Conservation (phyloP, 257 asterid species). For the Ehretia macrophylla region DNA sequence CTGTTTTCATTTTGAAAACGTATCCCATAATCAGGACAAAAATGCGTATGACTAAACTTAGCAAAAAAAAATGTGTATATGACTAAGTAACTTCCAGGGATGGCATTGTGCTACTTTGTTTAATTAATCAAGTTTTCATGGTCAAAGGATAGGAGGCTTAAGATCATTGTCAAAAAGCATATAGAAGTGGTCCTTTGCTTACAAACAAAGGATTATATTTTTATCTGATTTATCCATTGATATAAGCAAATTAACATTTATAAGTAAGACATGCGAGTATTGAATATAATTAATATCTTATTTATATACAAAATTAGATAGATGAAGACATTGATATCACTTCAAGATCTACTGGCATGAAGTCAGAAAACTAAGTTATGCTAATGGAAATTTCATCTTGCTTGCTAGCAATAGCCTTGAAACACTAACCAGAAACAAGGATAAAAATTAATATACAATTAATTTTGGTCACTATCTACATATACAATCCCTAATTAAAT, state of each 20-base stretch:
- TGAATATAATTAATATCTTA: not conserved
- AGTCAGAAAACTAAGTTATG: not conserved
- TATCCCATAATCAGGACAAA: not conserved
- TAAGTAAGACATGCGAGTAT: not conserved
- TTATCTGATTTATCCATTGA: no score
- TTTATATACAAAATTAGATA: not conserved
- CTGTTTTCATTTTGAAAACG: conserved; percentile 2
- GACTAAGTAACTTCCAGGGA: no score
- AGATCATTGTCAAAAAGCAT: no score
- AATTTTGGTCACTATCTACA: conserved; percentile 14
- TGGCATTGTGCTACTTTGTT: no score
- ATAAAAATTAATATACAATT: conserved; percentile 5
- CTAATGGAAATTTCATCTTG: not conserved
- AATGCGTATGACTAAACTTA: no score
- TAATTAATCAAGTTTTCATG: no score
- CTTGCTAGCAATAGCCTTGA: not conserved
- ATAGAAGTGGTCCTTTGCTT: no score
- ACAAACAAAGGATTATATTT: no score
- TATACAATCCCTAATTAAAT: conserved; percentile 1
- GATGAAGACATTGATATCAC: not conserved
- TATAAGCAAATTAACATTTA: no score
- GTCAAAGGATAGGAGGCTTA: no score
- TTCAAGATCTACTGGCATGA: not conserved
- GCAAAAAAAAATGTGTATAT: no score
- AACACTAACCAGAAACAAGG: conserved; percentile 20